A percentile compares a stretch with the other conserved stretches of the same genome.
Conservation (phyloP, 2,329 filamentous ascomycete genomes). For the Colletotrichum sp. region DNA sequence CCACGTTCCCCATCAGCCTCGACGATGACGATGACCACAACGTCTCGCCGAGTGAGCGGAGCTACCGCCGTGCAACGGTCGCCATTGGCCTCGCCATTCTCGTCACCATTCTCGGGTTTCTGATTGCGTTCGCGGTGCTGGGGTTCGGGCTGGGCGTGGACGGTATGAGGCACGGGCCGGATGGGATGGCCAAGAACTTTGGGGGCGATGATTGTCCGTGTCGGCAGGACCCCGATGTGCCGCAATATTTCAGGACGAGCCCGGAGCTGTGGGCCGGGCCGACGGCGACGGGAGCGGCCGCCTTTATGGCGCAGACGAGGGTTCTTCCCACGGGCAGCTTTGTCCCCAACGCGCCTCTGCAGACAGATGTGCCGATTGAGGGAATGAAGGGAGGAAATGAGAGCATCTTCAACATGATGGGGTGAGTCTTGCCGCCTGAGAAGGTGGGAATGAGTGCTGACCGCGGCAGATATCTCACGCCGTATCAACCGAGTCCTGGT, state of each 20-base stretch:
- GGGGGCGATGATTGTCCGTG: constrained; percentile 30
- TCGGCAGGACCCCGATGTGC: constrained; percentile 45
- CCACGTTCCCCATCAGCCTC: constrained; percentile 6
- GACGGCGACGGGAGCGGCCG: constrained; percentile 71
- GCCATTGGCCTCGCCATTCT: constrained; percentile 25
- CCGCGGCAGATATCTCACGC: constrained; percentile 57
- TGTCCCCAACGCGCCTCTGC: constrained; percentile 72
- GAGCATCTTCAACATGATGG: constrained; percentile 76
- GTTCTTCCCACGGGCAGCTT: constrained; percentile 69
- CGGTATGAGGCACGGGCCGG: constrained; percentile 10
- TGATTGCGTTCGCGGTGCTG: constrained; percentile 40
- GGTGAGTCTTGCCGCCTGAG: constrained; percentile 34
- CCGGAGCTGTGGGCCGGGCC: constrained; percentile 68
- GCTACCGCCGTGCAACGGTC: constrained; percentile 2
- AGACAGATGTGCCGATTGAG: constrained; percentile 72
- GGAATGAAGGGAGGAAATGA: constrained; percentile 61
- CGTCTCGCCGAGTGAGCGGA: background rate
- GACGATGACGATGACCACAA: background rate
- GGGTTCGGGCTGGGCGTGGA: constrained; percentile 31
- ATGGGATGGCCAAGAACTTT: constrained; percentile 26
- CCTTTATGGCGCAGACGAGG: constrained; percentile 76
- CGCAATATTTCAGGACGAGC: constrained; percentile 68
- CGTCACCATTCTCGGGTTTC: constrained; percentile 34
- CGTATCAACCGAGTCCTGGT: constrained; percentile 74
- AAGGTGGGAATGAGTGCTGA: background rate